phyloP scores from a whole-genome alignment of 257 asterid genomes.

The Linaria vulgaris region DNA sequence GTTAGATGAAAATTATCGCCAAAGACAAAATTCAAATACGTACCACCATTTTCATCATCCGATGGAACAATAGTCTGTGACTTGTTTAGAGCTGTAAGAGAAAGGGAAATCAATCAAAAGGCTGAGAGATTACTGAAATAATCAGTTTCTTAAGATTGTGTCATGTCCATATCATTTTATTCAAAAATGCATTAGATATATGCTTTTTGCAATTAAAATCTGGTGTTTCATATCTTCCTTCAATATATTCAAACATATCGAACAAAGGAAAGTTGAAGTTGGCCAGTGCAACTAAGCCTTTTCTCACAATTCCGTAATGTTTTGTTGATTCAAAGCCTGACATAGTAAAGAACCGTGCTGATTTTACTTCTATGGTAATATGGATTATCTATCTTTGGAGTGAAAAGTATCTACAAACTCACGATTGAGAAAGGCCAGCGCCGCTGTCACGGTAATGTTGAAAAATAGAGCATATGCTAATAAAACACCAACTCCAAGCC shows the following conservation, averaged over 20 bases:
- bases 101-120: conserved; percentile 13
- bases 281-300: no score
- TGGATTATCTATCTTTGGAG: neutral
- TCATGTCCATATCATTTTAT: neutral
- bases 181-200: neutral
- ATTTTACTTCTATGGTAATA: neutral
- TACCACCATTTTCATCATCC: conserved; percentile 42
- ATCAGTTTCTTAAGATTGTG: neutral
- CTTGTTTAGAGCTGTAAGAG: conserved; percentile 55
- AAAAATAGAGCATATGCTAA: conserved; percentile 63
- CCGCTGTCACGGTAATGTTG: conserved; percentile 57
- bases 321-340: no score
- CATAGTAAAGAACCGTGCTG: neutral
- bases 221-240: conserved; percentile 1
- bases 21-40: conserved; percentile 1
- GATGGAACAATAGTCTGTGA: conserved; percentile 56
- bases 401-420: conserved; percentile 32
- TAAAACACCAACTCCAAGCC: conserved; percentile 76
- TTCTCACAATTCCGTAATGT: no score
- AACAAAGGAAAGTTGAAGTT: neutral
- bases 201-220: neutral
- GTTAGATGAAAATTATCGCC: conserved; percentile 19
- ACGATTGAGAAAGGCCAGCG: conserved; percentile 71
- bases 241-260: neutral
- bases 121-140: conserved; percentile 8